Base-by-base conservation (phyloP, 768 basidiomycete species). In the Phylloporus sp. region DNA sequence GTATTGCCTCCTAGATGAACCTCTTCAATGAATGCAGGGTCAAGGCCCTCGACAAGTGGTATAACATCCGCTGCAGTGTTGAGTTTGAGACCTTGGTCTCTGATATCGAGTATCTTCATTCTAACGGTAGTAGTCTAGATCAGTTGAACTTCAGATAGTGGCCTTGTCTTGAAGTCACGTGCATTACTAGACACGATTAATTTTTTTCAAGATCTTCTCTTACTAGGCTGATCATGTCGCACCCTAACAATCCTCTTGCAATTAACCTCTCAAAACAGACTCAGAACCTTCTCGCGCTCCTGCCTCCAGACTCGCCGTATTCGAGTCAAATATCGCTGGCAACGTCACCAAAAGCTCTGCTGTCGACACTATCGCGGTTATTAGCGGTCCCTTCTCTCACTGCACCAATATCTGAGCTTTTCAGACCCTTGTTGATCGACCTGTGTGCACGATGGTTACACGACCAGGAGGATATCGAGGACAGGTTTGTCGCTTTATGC, bases 1-100 rank as follows among this genome's bases (percentile, higher is more conserved):
- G 93, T 95, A 71, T 98, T 98, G 20, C 93, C 95, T 42, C 93
- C 90, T 46, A 99, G 77, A 63, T 94, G 88, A 55, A 98, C 84
- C 73, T 95, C 93, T 69, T 94, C 87, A 58, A 93, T 76, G 57
- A 71, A 64, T 4, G 75, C 68, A 9, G 87, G 84, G 65, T 88
- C 82, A 42, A 87, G 74, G 47, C 79, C 77, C 23, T 72, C 70
- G 20, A 97, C 73, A 59, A 84, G 80, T 1, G 90, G 88, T 57
- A 84, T 80, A 49, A 95, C 82, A 55, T 95, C 90, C 0, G 74
- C 80, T 12, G 79, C 75, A 15, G 83, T 80, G 61, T 94, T 77
- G 51, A 97, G 85, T 69, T 93, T 95, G 45, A 95, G 78, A 47
- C 58, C 47, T 53, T 56, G 54, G 8, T 59, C 67, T 47, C 67